A percentile compares a stretch with the other conserved stretches of the same genome.
These are phyloP conservation scores for Zarea fungicola DNA, from an alignment of 2,329 filamentous ascomycete genomes.

Conservation along the genomic window DNA sequence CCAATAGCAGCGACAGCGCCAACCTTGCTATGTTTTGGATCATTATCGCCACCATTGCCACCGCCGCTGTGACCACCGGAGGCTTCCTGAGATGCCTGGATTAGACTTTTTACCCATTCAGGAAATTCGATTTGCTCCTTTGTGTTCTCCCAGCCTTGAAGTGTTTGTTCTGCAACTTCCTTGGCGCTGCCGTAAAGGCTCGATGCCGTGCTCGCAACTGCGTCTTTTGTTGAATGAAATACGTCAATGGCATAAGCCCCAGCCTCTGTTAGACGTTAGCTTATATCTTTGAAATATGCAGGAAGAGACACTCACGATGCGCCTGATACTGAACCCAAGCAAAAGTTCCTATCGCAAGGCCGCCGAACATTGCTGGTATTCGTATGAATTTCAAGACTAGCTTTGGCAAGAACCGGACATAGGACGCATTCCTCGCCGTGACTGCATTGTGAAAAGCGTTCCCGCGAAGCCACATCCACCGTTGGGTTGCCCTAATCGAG, in stretches of 20 bases:
- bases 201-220: constrained; percentile 63
- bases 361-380: constrained; percentile 86
- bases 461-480: constrained; percentile 70
- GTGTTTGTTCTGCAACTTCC: constrained; percentile 73
- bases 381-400: constrained; percentile 85
- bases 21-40: constrained; percentile 55
- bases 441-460: constrained; percentile 81
- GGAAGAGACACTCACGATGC: constrained; percentile 55
- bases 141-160: constrained; percentile 74
- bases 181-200: constrained; percentile 66
- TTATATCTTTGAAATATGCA: background rate
- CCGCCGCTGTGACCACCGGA: constrained; percentile 48
- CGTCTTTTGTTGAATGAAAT: constrained; percentile 67
- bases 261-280: constrained; percentile 37
- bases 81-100: constrained; percentile 38
- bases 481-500: constrained; percentile 54
- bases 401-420: constrained; percentile 68
- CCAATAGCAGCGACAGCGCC: constrained; percentile 61
- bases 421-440: constrained; percentile 58
- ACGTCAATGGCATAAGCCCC: constrained; percentile 55
- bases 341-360: constrained; percentile 76
- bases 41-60: constrained; percentile 41
- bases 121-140: constrained; percentile 67
- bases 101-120: constrained; percentile 74
- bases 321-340: constrained; percentile 97